Conservation (phyloP, 2,329 filamentous ascomycete species). For the Botrytis pseudocinerea region DNA sequence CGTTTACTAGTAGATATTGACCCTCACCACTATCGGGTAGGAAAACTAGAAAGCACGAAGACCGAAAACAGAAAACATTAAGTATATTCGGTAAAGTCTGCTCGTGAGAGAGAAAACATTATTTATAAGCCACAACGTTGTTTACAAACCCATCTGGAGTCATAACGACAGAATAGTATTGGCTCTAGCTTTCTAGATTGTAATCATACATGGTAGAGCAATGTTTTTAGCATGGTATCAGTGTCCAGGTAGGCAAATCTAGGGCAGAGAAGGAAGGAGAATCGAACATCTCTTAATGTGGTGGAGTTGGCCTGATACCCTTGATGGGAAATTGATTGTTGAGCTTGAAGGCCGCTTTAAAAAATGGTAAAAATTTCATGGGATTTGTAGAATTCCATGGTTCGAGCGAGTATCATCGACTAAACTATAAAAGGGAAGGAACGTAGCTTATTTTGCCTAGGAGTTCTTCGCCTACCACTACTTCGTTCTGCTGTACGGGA, state of each 20-base stretch:
- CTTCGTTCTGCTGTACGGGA: background rate
- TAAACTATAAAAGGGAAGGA: slow-evolving; percentile 14
- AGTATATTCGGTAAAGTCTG: slow-evolving; percentile 1
- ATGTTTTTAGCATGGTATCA: background rate
- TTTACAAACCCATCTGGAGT: background rate
- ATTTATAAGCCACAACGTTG: slow-evolving; percentile 8
- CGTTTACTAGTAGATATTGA: background rate
- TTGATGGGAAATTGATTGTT: slow-evolving; percentile 18
- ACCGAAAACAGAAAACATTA: background rate
- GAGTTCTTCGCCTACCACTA: background rate
- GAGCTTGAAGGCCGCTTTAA: slow-evolving; percentile 21
- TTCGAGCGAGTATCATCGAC: background rate
- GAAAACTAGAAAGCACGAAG: background rate
- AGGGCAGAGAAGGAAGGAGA: slow-evolving; percentile 10
- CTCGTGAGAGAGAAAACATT: slow-evolving; percentile 3
- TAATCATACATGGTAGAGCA: slow-evolving; percentile 8
- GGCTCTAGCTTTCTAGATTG: slow-evolving; percentile 5
- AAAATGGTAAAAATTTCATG: slow-evolving; percentile 21
- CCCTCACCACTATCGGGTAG: slow-evolving; percentile 3
- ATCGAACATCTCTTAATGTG: slow-evolving; percentile 2
- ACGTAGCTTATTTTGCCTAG: background rate
- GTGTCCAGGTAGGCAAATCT: slow-evolving; percentile 1
- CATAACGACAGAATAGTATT: background rate
- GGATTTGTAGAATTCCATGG: slow-evolving; percentile 24
- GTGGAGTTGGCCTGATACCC: slow-evolving; percentile 12